Percentiles rank a stretch among this genome's conserved stretches.
Evolutionary conservation across 176 grass and related monocot species (phyloP).

Genomic region (Typha latifolia): DNA sequence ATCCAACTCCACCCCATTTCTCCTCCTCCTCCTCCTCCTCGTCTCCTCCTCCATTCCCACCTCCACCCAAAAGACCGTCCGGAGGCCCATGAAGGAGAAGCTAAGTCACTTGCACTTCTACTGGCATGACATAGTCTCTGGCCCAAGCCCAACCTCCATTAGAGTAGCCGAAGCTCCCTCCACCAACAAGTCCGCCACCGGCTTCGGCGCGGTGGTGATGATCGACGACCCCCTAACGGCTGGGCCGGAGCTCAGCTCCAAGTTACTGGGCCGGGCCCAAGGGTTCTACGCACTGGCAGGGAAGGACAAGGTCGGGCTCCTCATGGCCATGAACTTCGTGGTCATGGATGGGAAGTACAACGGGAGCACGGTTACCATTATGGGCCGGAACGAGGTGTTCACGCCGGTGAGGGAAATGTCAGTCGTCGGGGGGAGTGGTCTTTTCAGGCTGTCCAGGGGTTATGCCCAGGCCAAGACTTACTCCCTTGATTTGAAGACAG

Average conservation of each 20-base stretch:
- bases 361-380: slow-evolving; percentile 39
- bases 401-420: slow-evolving; percentile 40
- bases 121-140: slow-evolving; percentile 58
- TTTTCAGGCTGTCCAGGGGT: slow-evolving; percentile 34
- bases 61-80: neutral
- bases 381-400: slow-evolving; percentile 42
- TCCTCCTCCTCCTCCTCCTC: slow-evolving; percentile 2
- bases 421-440: slow-evolving; percentile 42
- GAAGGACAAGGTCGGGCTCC: slow-evolving; percentile 13
- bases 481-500: slow-evolving; percentile 12
- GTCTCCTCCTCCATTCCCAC: neutral
- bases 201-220: slow-evolving; percentile 42
- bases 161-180: neutral
- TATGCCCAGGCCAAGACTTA: slow-evolving; percentile 41
- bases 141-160: slow-evolving; percentile 34
- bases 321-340: slow-evolving; percentile 56
- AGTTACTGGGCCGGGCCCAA: slow-evolving; percentile 35
- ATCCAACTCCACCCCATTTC: neutral
- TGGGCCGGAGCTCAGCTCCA: slow-evolving; percentile 19
- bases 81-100: neutral
- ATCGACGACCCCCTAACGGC: slow-evolving; percentile 59
- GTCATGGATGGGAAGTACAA: slow-evolving; percentile 38
- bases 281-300: slow-evolving; percentile 40
- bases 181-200: slow-evolving; percentile 24
- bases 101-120: slow-evolving; percentile 43